Percentiles rank a stretch among this genome's conserved stretches.
These are phyloP conservation scores for Solanum chilense DNA, from an alignment of 257 asterid species.

Conservation along the genomic window DNA sequence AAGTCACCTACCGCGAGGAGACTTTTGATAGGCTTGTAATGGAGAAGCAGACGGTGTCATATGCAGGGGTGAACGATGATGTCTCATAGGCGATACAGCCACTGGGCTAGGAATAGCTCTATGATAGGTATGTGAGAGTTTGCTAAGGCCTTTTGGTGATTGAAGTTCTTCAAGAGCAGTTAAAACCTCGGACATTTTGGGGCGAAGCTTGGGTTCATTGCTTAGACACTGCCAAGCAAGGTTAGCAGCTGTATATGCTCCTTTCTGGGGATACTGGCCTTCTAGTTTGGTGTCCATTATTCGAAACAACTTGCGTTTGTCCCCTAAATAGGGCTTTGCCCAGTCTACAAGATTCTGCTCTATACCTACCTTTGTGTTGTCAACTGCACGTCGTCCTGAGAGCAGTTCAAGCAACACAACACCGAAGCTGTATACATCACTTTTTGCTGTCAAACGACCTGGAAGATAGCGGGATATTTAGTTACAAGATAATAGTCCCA, in stretches of 20 bases:
- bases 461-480: neutral
- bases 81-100: slow-evolving; percentile 13
- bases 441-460: slow-evolving; percentile 63
- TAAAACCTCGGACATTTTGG: slow-evolving; percentile 56
- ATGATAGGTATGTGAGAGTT: slow-evolving; percentile 9
- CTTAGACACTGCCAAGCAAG: slow-evolving; percentile 54
- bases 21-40: slow-evolving; percentile 30
- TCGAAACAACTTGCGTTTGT: slow-evolving; percentile 53
- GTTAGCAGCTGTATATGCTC: slow-evolving; percentile 48
- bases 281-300: slow-evolving; percentile 71
- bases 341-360: slow-evolving; percentile 79
- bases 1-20: slow-evolving; percentile 35
- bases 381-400: slow-evolving; percentile 66
- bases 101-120: slow-evolving; percentile 10
- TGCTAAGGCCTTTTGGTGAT: slow-evolving; percentile 25
- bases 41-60: slow-evolving; percentile 47
- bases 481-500: neutral
- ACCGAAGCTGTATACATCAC: slow-evolving; percentile 82
- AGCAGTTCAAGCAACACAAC: slow-evolving; percentile 65
- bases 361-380: slow-evolving; percentile 38
- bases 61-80: slow-evolving; percentile 34
- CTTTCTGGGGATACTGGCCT: slow-evolving; percentile 81
- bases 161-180: slow-evolving; percentile 55
- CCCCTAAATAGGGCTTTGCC: slow-evolving; percentile 63
- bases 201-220: slow-evolving; percentile 53